Percentiles rank a stretch among this genome's conserved stretches.
phyloP scores from a whole-genome alignment of 2,329 filamentous ascomycete genomes.

The Cladorrhinum sp. region DNA sequence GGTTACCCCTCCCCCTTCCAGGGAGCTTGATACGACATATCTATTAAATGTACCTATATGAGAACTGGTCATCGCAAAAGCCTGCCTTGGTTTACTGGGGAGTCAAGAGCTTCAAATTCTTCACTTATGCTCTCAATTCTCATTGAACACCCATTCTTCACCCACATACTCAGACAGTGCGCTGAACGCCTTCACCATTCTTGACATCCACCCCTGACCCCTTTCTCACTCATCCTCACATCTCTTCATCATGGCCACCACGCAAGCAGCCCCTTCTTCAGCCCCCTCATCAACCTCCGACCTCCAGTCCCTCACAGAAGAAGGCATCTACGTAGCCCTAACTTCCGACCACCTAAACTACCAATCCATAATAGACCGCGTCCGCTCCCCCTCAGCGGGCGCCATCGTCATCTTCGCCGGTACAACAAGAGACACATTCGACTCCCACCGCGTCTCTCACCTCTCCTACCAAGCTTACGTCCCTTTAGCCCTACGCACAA shows the following conservation, averaged over 20 bases:
- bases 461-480: slow-evolving; percentile 74
- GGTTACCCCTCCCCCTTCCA: too few species aligned
- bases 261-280: slow-evolving; percentile 17
- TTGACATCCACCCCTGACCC: not conserved
- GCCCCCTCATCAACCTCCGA: slow-evolving; percentile 35
- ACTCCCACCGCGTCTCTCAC: slow-evolving; percentile 66
- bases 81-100: too few species aligned
- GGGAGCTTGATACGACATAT: not conserved
- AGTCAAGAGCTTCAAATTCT: too few species aligned
- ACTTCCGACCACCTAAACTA: slow-evolving; percentile 61
- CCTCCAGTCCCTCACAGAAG: slow-evolving; percentile 45
- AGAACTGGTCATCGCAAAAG: too few species aligned
- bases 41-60: not conserved
- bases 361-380: slow-evolving; percentile 57
- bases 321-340: slow-evolving; percentile 63
- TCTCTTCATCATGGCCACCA: slow-evolving; percentile 2
- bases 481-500: slow-evolving; percentile 65
- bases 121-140: too few species aligned
- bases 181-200: not conserved
- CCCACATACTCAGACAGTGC: not conserved
- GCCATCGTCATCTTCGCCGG: slow-evolving; percentile 76
- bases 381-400: slow-evolving; percentile 70
- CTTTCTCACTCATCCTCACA: not conserved
- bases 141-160: too few species aligned
- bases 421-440: slow-evolving; percentile 77